These are phyloP conservation scores for Colletotrichum endophyticum DNA, from an alignment of 2,329 filamentous ascomycete species.

Conservation along the genomic window DNA sequence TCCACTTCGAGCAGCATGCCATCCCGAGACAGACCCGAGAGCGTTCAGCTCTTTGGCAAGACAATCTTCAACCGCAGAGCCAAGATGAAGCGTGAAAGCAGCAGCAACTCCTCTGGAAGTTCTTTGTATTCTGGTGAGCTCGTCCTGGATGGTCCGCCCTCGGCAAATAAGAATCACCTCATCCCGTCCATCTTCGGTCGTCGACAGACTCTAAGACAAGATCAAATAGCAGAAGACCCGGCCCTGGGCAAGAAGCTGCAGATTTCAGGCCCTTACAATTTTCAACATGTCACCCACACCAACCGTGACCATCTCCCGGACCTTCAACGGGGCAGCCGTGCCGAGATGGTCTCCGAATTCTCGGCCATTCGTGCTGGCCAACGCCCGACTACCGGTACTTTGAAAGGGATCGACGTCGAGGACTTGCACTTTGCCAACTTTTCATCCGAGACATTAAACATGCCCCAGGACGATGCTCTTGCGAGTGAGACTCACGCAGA, in stretches of 20 bases:
- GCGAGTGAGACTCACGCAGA: neutral
- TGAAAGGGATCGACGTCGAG: constrained; percentile 42
- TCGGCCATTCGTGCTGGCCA: constrained; percentile 43
- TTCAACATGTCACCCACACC: constrained; percentile 68
- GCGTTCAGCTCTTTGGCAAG: constrained; percentile 64
- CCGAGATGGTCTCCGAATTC: constrained; percentile 49
- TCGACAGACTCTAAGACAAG: constrained; percentile 43
- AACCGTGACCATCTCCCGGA: constrained; percentile 52
- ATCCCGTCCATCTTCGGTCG: constrained; percentile 58
- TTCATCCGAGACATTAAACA: constrained; percentile 46
- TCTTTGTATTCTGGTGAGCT: constrained; percentile 54
- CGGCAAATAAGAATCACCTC: constrained; percentile 46
- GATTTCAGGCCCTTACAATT: constrained; percentile 71
- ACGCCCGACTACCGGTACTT: constrained; percentile 35
- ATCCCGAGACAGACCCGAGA: constrained; percentile 61
- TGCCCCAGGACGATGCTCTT: constrained; percentile 8
- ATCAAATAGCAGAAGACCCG: constrained; percentile 12
- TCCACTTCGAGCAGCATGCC: constrained; percentile 59
- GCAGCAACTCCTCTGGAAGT: constrained; percentile 50
- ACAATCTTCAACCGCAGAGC: constrained; percentile 61
- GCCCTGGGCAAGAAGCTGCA: constrained; percentile 45
- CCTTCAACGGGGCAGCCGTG: constrained; percentile 42
- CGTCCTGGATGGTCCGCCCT: constrained; percentile 36
- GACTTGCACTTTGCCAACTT: constrained; percentile 53
- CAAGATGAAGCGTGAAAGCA: constrained; percentile 57